Conservation (phyloP, 169 alveolate species). For the Eimeria mitis region DNA sequence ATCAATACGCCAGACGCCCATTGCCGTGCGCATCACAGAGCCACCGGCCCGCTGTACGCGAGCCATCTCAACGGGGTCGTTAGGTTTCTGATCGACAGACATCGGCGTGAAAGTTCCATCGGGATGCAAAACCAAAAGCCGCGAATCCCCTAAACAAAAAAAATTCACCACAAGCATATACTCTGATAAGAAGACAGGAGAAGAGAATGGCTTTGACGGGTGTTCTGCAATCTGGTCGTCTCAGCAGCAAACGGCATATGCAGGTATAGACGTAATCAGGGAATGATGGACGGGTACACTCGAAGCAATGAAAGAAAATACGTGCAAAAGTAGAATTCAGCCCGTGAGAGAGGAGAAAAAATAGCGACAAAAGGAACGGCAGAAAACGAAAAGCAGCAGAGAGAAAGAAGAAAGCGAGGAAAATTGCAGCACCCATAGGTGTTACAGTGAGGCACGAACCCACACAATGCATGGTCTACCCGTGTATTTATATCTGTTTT, state of each 20-base stretch:
- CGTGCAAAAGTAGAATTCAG: not conserved
- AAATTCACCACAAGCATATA: not conserved
- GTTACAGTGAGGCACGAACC: too few species aligned
- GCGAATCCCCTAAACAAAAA: slow-evolving; percentile 50
- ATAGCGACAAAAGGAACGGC: too few species aligned
- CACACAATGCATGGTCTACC: too few species aligned
- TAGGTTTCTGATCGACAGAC: slow-evolving; percentile 69
- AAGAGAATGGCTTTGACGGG: not conserved
- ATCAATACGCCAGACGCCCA: slow-evolving; percentile 55
- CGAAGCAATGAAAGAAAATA: not conserved
- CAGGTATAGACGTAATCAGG: not conserved
- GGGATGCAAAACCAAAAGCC: slow-evolving; percentile 30
- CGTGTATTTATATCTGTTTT: too few species aligned
- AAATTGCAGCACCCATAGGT: too few species aligned
- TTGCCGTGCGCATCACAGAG: slow-evolving; percentile 12
- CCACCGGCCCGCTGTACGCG: slow-evolving; percentile 67
- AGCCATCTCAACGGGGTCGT: slow-evolving; percentile 7
- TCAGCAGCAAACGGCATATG: too few species aligned
- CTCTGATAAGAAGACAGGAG: not conserved
- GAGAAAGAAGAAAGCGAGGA: not conserved
- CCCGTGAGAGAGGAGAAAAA: not conserved
- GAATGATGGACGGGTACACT: not conserved
- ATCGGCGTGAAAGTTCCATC: slow-evolving; percentile 63
- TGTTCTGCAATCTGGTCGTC: too few species aligned
- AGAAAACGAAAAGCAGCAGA: not conserved